phyloP scores from a whole-genome alignment of 2,329 filamentous ascomycete species.

The Fusarium sp. region DNA sequence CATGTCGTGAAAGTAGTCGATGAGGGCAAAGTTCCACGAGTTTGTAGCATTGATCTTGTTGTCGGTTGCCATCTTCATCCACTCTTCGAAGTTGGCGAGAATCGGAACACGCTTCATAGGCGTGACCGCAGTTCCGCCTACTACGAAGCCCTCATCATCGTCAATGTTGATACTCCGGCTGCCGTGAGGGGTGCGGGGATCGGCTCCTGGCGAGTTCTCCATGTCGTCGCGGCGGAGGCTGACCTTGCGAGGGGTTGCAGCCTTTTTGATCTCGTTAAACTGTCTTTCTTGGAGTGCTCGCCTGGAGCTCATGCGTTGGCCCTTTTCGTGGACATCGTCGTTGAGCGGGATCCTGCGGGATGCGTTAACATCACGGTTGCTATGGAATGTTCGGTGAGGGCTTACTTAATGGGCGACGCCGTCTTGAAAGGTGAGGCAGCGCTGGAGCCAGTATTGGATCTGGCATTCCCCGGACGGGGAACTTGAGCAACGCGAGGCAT shows the following conservation, averaged over 20 bases:
- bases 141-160: conserved; percentile 71
- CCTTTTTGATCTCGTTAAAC: conserved; percentile 86
- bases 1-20: conserved; percentile 99
- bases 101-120: conserved; percentile 97
- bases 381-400: conserved; percentile 29
- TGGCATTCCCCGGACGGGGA: conserved; percentile 62
- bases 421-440: conserved; percentile 67
- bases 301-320: conserved; percentile 85
- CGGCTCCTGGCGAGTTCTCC: conserved; percentile 69
- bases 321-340: conserved; percentile 94
- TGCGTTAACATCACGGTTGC: conserved; percentile 29
- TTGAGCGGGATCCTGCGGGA: conserved; percentile 86
- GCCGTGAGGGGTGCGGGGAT: conserved; percentile 64
- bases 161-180: conserved; percentile 53
- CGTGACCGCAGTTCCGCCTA: conserved; percentile 82
- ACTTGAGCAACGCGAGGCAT: conserved; percentile 71
- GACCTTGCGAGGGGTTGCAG: conserved; percentile 76
- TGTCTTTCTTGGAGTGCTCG: conserved; percentile 91
- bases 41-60: conserved; percentile 99
- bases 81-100: conserved; percentile 98
- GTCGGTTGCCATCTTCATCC: conserved; percentile 99
- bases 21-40: conserved; percentile 99
- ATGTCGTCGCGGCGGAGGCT: conserved; percentile 69
- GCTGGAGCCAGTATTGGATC: conserved; percentile 60
- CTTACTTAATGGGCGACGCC: conserved; percentile 68